Evolutionary conservation across 805 yeast species (phyloP), one percentile per base, ranked within the genome.

Genomic region (Tetrapisispora taiwanensis): DNA sequence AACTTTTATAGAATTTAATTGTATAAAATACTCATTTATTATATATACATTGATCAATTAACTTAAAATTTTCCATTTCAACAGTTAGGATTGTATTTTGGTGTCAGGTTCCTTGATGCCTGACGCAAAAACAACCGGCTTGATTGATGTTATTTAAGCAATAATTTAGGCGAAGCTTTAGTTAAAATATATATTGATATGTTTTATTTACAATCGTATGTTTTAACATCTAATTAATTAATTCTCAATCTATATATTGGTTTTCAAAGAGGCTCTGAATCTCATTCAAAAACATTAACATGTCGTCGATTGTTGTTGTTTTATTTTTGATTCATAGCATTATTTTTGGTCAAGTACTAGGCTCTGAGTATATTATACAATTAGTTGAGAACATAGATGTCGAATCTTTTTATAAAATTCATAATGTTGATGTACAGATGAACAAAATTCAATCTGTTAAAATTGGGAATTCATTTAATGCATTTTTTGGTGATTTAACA

Each of bases 401-500:
- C 31, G 47, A 51, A 18, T 5, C 46, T 0, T 56, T 58, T 27
- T 44, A 50, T 7, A 20, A 47, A 1, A 46, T 46, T 7, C 54
- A 54, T 34, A 48, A 50, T 46, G 41, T 48, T 36, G 15, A 46
- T 5, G 5, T 20, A 4, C 39, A 38, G 18, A 36, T 49, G 26
- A 43, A 45, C 26, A 41, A 50, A 5, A 40, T 51, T 10, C 51
- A 54, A n/a, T 43, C 49, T 18, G 56, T 62, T 27, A 51, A 53
- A 19, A 50, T 69, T 12, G 68, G 67, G 2, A 44, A 46, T 9
- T 45, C 48, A 3, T 64, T 68, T 45, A 58, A 58, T 38, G 67
- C 67, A 7, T 49, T 70, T 28, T 47, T 53, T 28, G 74, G 73
- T 12, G 66, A 66, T 13, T 65, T 71, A 39, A 52, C 59, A 20